Conservation (phyloP, 2,329 filamentous ascomycete genomes). For the Sporothrix inflata region DNA sequence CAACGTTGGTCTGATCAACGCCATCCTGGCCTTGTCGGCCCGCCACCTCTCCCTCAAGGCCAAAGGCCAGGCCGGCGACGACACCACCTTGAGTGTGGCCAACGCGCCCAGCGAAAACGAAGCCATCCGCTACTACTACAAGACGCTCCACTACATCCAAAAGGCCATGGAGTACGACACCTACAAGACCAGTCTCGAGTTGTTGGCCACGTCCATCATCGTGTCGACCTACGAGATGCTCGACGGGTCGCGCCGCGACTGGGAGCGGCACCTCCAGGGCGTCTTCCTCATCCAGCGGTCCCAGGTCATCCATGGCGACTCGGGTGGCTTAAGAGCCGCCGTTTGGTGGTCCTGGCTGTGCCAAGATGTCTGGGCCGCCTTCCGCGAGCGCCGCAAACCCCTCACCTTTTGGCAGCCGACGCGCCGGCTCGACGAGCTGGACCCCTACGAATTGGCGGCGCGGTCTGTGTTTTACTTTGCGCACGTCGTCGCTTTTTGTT, state of each 20-base stretch:
- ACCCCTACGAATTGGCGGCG: neutral
- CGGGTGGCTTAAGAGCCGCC: neutral
- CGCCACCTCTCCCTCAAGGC: neutral
- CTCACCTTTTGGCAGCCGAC: neutral
- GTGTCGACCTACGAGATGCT: conserved; percentile 69
- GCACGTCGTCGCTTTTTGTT: neutral
- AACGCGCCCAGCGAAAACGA: conserved; percentile 36
- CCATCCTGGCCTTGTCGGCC: neutral
- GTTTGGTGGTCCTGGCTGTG: conserved; percentile 1
- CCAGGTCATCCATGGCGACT: neutral
- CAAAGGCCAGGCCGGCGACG: neutral
- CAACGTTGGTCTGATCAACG: neutral
- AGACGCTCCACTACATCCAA: conserved; percentile 64
- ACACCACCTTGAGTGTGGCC: neutral
- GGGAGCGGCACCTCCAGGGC: neutral
- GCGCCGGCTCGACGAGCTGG: neutral
- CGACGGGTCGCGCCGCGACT: conserved; percentile 34
- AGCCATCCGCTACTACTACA: conserved; percentile 60
- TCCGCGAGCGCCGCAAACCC: neutral
- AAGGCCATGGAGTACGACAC: conserved; percentile 60
- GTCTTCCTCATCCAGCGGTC: neutral
- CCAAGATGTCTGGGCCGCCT: neutral
- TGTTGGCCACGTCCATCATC: conserved; percentile 61
- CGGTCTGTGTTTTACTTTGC: neutral
- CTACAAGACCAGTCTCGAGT: conserved; percentile 60